Conservation (phyloP, 352 stramenopile genomes). For the Globisporangium yorkense region DNA sequence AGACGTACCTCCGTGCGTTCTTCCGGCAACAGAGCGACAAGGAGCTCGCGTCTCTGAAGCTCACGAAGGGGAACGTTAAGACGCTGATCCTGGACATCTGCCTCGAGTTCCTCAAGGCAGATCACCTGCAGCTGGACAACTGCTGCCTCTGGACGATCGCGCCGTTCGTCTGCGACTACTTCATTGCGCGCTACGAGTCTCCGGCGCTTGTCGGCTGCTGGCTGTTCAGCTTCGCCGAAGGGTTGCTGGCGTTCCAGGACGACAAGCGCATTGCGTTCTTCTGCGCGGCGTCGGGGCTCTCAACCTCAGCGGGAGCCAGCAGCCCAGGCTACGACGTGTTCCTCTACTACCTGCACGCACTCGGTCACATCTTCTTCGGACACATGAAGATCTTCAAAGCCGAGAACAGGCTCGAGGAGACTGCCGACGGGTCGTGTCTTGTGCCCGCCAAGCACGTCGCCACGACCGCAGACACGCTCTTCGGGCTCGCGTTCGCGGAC, state of each 20-base stretch:
- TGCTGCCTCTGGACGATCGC: constrained; percentile 40
- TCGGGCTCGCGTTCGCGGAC: constrained; percentile 37
- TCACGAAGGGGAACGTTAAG: constrained; percentile 26
- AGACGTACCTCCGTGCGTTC: constrained; percentile 26
- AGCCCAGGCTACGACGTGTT: constrained; percentile 50
- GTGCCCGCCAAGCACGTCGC: constrained; percentile 28
- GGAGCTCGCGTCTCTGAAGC: constrained; percentile 9
- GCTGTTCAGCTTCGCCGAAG: constrained; percentile 44
- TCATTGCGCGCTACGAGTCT: constrained; percentile 48
- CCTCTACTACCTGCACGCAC: constrained; percentile 60
- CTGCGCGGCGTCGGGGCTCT: constrained; percentile 29
- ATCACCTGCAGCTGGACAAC: constrained; percentile 55
- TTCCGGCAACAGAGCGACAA: constrained; percentile 8
- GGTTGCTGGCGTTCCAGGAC: constrained; percentile 28
- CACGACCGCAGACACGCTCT: constrained; percentile 29
- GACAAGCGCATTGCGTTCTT: constrained; percentile 69
- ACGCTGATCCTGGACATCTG: constrained; percentile 63
- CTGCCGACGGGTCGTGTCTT: constrained; percentile 37
- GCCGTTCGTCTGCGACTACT: constrained; percentile 71
- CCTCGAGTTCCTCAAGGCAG: constrained; percentile 69
- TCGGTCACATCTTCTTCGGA: constrained; percentile 58
- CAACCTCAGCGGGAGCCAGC: not conserved
- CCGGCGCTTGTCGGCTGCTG: constrained; percentile 42
- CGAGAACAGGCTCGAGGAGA: constrained; percentile 52
- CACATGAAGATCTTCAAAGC: constrained; percentile 66